Percentiles rank a stretch among this genome's conserved stretches.
Evolutionary conservation across 2,329 filamentous ascomycete species (phyloP).

Genomic region (Colletotrichum sp.): DNA sequence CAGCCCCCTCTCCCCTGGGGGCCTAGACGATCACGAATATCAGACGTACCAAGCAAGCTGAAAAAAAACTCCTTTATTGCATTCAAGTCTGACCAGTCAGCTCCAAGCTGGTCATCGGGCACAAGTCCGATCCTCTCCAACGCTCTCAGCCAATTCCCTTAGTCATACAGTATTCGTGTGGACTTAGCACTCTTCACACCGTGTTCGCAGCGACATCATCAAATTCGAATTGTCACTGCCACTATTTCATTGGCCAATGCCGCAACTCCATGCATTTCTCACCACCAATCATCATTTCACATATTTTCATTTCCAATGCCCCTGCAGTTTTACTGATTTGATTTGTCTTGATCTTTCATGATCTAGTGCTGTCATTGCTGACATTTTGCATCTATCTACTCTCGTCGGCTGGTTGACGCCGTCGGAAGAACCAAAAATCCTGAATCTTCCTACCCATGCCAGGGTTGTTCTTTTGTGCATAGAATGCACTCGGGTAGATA

Average conservation of each 20-base stretch:
- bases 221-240: neutral
- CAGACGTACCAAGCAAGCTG: neutral
- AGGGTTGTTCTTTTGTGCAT: neutral
- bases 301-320: neutral
- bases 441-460: neutral
- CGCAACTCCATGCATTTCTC: neutral
- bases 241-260: neutral
- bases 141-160: neutral
- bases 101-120: neutral
- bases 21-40: neutral
- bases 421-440: neutral
- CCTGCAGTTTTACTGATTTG: neutral
- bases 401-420: neutral
- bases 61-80: neutral
- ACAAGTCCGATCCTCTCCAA: neutral
- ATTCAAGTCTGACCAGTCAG: neutral
- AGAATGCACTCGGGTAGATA: neutral
- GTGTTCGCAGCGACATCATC: neutral
- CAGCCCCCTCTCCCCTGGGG: too few relatives aligned
- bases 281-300: neutral
- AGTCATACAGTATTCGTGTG: neutral
- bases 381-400: conserved; percentile 18
- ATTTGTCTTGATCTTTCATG: conserved; percentile 6
- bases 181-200: neutral
- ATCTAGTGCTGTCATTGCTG: conserved; percentile 6